Evolutionary conservation across 306 rosid species (phyloP).

Genomic region (Dryas alaskensis): DNA sequence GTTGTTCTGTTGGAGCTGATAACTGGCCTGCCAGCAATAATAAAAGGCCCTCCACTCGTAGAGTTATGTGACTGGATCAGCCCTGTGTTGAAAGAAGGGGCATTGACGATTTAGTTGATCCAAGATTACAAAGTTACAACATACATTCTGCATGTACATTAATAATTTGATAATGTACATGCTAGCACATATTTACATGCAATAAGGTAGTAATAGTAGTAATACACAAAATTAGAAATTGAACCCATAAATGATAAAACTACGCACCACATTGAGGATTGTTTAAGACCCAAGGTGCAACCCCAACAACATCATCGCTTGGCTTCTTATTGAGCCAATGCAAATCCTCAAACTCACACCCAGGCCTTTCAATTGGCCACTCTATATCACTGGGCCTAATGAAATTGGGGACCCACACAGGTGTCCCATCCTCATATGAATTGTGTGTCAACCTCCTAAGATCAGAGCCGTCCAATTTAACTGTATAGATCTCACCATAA

Average conservation of each 20-base stretch:
- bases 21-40: too few species aligned
- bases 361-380: conserved; percentile 37
- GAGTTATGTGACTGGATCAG: too few species aligned
- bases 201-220: neutral
- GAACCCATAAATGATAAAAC: neutral
- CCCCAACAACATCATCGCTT: neutral
- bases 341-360: conserved; percentile 62
- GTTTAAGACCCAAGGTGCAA: neutral
- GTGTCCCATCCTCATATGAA: conserved; percentile 82
- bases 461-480: conserved; percentile 70
- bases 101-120: too few species aligned
- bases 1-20: too few species aligned
- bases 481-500: conserved; percentile 71
- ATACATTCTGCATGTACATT: too few species aligned
- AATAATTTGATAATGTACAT: too few species aligned
- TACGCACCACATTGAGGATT: conserved; percentile 36
- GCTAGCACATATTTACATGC: neutral
- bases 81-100: too few species aligned
- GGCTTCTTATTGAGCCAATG: conserved; percentile 64
- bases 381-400: conserved; percentile 47
- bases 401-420: conserved; percentile 56
- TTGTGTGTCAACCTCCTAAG: conserved; percentile 64
- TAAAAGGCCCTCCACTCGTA: too few species aligned
- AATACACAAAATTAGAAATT: neutral
- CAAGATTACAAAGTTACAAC: too few species aligned